Base-by-base conservation (phyloP, 805 yeast species). In the Yueomyces sp. region DNA sequence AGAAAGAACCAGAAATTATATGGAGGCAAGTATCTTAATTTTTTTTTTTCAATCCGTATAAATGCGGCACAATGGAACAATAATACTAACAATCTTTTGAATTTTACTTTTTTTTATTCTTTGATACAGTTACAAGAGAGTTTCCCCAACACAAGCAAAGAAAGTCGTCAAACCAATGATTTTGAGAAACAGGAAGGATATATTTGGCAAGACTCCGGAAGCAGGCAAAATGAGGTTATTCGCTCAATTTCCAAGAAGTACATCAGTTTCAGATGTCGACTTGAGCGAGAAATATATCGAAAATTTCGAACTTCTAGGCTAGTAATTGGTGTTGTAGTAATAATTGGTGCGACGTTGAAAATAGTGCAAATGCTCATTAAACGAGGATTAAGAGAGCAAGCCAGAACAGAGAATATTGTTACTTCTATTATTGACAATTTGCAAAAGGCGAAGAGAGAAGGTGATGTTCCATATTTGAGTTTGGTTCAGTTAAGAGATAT, bases 401-500 rank as follows among this genome's bases (percentile, higher is more conserved):
- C 62, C 5, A 63, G 67, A 48, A 64, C 77, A 12, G 72, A 69
- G 37, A 64, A 68, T 4, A 50, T 79, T 4, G 66, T 73, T 33
- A 60, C 60, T 7, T 70, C 74, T 41, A 77, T 79, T 3, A 48
- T 79, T 5, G 59, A 57, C 11, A 76, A 69, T 51, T 66, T 83
- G 45, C 70, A 69, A 49, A 65, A 63, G 26, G 80, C 73, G 49
- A 64, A 70, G 4, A 57, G 54, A 41, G 41, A 54, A 41, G 69
- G 57, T 28, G 67, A 63, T 12, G 56, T 59, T 52, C 67, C 64
- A 7, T 81, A 70, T 52, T 64, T 85, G 45, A 85, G 85, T 36
- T 69, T 82, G 19, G 80, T 80, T 40, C 92, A 83, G 54, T 65
- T 85, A 28, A 69, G 94, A 37, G 92, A 83, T 56, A 70, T 76